These are phyloP conservation scores for Coemansia sp. DNA, from an alignment of 192 early-diverging fungal genomes.

Conservation along the genomic window DNA sequence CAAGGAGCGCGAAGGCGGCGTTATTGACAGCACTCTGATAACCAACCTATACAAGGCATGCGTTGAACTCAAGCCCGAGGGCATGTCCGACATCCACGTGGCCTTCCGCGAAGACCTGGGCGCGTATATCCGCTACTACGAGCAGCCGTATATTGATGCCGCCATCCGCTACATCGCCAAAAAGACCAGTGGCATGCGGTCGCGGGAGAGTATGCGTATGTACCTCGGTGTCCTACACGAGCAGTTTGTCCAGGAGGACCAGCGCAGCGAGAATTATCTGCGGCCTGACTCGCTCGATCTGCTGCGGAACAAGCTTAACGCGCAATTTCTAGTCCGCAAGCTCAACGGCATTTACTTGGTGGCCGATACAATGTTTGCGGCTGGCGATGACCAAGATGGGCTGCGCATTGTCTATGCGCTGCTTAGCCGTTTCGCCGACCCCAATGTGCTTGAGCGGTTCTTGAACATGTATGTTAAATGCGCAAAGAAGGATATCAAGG, in stretches of 20 bases:
- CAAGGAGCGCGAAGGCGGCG: background rate
- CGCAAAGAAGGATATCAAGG: background rate
- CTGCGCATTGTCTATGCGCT: background rate
- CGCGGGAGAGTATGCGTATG: background rate
- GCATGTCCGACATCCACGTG: background rate
- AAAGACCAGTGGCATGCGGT: background rate
- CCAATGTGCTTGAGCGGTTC: background rate
- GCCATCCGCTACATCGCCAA: background rate
- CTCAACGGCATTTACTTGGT: background rate
- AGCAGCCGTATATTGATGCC: background rate
- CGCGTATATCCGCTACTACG: conserved; percentile 9
- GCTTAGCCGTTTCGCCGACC: background rate
- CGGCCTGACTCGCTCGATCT: background rate
- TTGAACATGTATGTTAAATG: background rate
- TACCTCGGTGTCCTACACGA: background rate
- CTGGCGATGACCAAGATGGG: background rate
- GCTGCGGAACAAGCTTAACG: background rate
- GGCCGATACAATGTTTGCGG: background rate
- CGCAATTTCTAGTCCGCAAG: background rate
- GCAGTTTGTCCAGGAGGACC: background rate
- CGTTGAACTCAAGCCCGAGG: background rate
- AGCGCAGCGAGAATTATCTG: background rate
- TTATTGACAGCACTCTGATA: background rate
- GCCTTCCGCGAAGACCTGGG: background rate
- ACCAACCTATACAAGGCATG: background rate